Conservation (phyloP, 75 land plant species). For the Gnetum montanum region DNA sequence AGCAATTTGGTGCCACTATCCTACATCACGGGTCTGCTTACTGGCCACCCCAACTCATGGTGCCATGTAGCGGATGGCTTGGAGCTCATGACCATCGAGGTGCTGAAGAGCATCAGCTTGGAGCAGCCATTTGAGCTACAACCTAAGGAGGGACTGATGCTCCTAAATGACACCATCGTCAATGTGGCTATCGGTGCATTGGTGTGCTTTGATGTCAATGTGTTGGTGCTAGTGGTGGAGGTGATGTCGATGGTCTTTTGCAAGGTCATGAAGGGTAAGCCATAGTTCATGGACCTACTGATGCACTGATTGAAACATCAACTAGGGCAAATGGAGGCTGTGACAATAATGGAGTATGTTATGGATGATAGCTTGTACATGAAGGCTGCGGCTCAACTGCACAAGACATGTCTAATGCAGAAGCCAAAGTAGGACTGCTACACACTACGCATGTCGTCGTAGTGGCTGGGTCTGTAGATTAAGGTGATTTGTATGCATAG, state of each 20-base stretch:
- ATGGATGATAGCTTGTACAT: constrained; percentile 4
- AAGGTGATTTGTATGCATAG: neutral
- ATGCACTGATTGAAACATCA: constrained; percentile 20
- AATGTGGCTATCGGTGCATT: constrained; percentile 12
- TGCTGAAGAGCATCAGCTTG: constrained; percentile 7
- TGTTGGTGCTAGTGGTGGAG: constrained; percentile 15
- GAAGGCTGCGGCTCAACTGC: constrained; percentile 14
- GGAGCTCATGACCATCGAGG: constrained; percentile 6
- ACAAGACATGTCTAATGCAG: constrained; percentile 27
- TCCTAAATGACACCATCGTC: constrained; percentile 17
- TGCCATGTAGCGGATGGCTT: constrained; percentile 7
- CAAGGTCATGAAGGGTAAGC: constrained; percentile 19
- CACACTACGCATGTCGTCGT: constrained; percentile 19
- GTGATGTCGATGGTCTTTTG: constrained; percentile 18
- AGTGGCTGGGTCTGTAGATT: constrained; percentile 9
- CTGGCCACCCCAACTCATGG: constrained; percentile 18
- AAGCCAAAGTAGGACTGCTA: constrained; percentile 53
- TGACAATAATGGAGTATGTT: constrained; percentile 18
- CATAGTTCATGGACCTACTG: constrained; percentile 10
- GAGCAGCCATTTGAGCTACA: constrained; percentile 16
- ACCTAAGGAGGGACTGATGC: constrained; percentile 20
- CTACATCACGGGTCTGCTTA: constrained; percentile 20
- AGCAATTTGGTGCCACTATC: constrained; percentile 28
- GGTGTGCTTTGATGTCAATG: constrained; percentile 21
- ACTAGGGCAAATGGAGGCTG: constrained; percentile 24